phyloP scores from a whole-genome alignment of 83 land plant species.

The Larix sibirica region DNA sequence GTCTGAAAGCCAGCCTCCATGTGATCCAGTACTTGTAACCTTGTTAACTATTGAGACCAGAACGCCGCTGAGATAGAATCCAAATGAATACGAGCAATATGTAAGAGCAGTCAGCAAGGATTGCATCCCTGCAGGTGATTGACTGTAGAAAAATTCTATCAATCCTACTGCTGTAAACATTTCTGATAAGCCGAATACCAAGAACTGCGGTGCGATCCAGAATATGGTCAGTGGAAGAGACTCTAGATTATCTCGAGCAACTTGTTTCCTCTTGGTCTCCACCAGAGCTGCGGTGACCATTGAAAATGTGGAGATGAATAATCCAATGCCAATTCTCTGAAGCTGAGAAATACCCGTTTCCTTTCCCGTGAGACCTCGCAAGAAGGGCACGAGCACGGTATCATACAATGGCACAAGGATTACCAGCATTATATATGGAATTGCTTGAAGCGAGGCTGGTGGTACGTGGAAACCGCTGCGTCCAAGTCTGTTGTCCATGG shows the following conservation, averaged over 20 bases:
- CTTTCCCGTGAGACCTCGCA: slow-evolving; percentile 42
- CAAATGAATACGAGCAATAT: slow-evolving; percentile 67
- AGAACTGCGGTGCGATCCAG: slow-evolving; percentile 69
- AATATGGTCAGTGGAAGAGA: slow-evolving; percentile 44
- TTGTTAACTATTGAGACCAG: slow-evolving; percentile 59
- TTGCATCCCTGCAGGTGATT: slow-evolving; percentile 61
- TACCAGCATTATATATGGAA: slow-evolving; percentile 62
- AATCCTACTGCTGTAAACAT: slow-evolving; percentile 74
- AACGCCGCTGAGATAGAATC: slow-evolving; percentile 63
- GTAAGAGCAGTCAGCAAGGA: slow-evolving; percentile 61
- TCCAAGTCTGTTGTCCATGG: slow-evolving; percentile 56
- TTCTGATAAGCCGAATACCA: slow-evolving; percentile 71
- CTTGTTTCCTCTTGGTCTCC: slow-evolving; percentile 54
- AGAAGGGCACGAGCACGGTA: slow-evolving; percentile 56
- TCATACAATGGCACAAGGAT: slow-evolving; percentile 72
- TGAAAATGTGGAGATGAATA: slow-evolving; percentile 57
- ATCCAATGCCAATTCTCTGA: slow-evolving; percentile 74
- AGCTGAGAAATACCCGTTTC: slow-evolving; percentile 62
- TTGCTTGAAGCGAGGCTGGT: slow-evolving; percentile 84
- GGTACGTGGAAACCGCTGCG: slow-evolving; percentile 64
- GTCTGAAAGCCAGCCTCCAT: slow-evolving; percentile 54
- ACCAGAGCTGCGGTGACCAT: slow-evolving; percentile 81
- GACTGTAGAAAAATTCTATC: slow-evolving; percentile 73
- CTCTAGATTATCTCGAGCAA: neutral
- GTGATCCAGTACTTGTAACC: slow-evolving; percentile 36